Evolutionary conservation across 257 asterid genomes (phyloP).

Genomic region (Rehmannia glutinosa): DNA sequence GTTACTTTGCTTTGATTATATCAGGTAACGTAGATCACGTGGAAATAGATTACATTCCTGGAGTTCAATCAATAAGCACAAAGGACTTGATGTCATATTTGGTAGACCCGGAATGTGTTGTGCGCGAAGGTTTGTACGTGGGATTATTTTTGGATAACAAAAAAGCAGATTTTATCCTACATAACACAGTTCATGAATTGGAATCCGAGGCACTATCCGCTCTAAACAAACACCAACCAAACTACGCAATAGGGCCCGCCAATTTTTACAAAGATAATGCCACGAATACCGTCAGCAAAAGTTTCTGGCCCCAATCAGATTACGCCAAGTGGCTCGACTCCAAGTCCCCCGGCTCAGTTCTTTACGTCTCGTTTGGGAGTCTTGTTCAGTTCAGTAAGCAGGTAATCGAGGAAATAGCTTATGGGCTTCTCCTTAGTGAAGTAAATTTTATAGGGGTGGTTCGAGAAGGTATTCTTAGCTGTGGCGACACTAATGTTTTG

Average conservation of each 20-base stretch:
- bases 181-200: conserved; percentile 54
- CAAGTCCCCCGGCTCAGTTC: conserved; percentile 34
- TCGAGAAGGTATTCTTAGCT: conserved; percentile 34
- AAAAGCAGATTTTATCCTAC: conserved; percentile 46
- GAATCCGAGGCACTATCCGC: conserved; percentile 33
- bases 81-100: conserved; percentile 39
- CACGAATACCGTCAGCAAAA: conserved; percentile 7
- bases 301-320: conserved; percentile 32
- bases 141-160: conserved; percentile 33
- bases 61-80: conserved; percentile 43
- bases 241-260: conserved; percentile 44
- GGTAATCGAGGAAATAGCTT: conserved; percentile 29
- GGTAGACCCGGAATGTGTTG: conserved; percentile 2
- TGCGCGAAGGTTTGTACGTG: conserved; percentile 16
- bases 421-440: conserved; percentile 39
- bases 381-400: conserved; percentile 15
- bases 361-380: conserved; percentile 50
- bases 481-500: conserved; percentile 19
- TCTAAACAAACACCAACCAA: conserved; percentile 16
- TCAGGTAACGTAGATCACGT: conserved; percentile 27
- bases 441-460: conserved; percentile 53
- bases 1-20: neutral
- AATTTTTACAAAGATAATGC: conserved; percentile 3
- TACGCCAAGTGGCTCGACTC: conserved; percentile 36
- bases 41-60: conserved; percentile 47